These are phyloP conservation scores for Articulospora tetracladia DNA, from an alignment of 495 filamentous ascomycete genomes.

Conservation along the genomic window DNA sequence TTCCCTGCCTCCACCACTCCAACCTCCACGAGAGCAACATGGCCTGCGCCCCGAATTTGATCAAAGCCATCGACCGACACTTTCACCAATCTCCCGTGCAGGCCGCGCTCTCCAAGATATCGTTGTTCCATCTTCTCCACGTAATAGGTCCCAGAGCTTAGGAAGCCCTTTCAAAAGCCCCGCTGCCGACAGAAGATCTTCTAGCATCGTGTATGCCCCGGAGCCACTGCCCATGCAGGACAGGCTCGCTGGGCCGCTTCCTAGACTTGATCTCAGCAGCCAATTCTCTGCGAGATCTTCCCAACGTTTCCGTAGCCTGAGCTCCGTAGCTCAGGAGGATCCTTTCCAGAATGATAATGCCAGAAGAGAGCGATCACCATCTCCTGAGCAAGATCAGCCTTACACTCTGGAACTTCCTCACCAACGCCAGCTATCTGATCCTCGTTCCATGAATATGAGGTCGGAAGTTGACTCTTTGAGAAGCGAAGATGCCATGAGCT, in stretches of 20 bases:
- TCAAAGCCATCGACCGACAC: constrained; percentile 31
- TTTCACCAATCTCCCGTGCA: constrained; percentile 49
- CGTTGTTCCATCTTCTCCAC: constrained; percentile 47
- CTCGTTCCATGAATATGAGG: constrained; percentile 6
- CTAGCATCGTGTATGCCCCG: constrained; percentile 7
- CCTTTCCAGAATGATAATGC: constrained; percentile 16
- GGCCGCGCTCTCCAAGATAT: constrained; percentile 47
- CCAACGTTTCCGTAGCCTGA: neutral
- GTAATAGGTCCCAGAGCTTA: constrained; percentile 37
- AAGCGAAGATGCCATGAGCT: constrained; percentile 28
- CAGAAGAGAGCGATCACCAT: neutral
- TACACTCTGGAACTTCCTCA: constrained; percentile 19
- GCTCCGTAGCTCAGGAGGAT: constrained; percentile 18
- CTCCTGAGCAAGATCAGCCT: constrained; percentile 8
- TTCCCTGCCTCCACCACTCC: constrained; percentile 32
- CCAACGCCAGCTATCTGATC: constrained; percentile 3
- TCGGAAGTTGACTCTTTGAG: constrained; percentile 5
- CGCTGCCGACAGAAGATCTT: constrained; percentile 18
- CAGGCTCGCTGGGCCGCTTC: constrained; percentile 6
- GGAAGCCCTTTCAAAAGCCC: constrained; percentile 50
- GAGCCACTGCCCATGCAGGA: constrained; percentile 9
- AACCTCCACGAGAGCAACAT: constrained; percentile 22
- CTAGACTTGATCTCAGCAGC: constrained; percentile 11
- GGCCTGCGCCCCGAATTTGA: neutral
- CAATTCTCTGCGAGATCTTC: constrained; percentile 7